Evolutionary conservation across 2,329 filamentous ascomycete species (phyloP), one percentile per base, ranked within the genome.

Genomic region (Xylariaceae sp.): DNA sequence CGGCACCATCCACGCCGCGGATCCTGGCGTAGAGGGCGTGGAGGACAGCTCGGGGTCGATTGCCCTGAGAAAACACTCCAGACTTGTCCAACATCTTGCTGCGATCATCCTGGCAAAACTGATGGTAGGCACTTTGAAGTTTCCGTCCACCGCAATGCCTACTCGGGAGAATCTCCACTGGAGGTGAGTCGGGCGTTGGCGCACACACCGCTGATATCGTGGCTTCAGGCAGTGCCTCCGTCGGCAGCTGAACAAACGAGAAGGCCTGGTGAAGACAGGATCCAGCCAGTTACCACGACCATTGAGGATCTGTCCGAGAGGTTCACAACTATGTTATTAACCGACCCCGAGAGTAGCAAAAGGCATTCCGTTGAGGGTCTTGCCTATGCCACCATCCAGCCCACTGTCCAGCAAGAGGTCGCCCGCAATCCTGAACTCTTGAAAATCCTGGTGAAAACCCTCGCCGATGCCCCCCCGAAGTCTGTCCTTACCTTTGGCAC

Each of bases 341-440:
- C 76, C 29, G 76, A 81, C 42, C 77, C 83, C 42, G 77, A 82
- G 32, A 73, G 76, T 50, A 78, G 76, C 58, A 79, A 80, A 56
- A 81, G 87, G 63, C 84, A 88, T 66, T 86, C 89, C 1, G 83
- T 97, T 51, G 94, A 99, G 72, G 94, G 92, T 5, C 76, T 99
- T 56, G 94, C 92, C 13, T 97, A 96, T 69, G 86, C 91, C 4
- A 95, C 92, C 9, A 79, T 97, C 36, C 89, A 90, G 64, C 84
- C 92, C 5, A 84, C 83, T 55, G 83, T 96, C 54, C 96, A 95
- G 69, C 89, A 97, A 68, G 81, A 85, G 46, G 77, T 97, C 9
- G 83, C 84, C 12, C 78, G 79, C 46, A 87, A 96, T 66, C 68
- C 75, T 3, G 70, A 75, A 7, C 84, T 97, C 45, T 72, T 97